Base-by-base conservation (phyloP, 441 rosid genomes). In the Melastoma candidum region DNA sequence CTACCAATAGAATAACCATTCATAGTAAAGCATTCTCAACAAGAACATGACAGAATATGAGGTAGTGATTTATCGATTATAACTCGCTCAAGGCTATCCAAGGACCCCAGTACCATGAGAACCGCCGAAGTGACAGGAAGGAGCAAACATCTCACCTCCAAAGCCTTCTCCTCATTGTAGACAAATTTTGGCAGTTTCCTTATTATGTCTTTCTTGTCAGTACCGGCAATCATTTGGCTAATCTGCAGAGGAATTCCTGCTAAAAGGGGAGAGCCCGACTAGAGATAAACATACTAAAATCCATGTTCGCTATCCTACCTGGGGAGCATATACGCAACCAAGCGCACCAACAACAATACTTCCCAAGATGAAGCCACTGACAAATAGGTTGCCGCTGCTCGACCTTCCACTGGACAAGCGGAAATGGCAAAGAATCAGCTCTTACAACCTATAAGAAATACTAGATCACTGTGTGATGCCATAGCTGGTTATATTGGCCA, bases 311-410 rank as follows among this genome's bases (percentile, higher is more conserved):
- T 54, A 47, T 48, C 66, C 51, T 3, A 89, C 98, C 95, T 88
- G 92, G 50, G 97, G 95, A 11, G 98, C 97, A 55, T 79, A 88
- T 24, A 85, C 92, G 65, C 97, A 88, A 61, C 97, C 95, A 60
- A 92, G 97, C 26, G 98, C 80, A 44, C 95, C 98, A 22, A 85
- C 87, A 50, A 92, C 66, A 32, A 86, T 78, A 69, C 97, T 95
- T 47, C 97, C 97, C 74, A 88, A 70, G 67, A 92, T 80, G 69
- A 92, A 92, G 46, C 95, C 97, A 61, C 97, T 95, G 44, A 85
- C 82, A 68, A 92, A 92, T 58, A 74, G 48, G 62, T 80, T 73
- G 1, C 82, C 73, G 63, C 68, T 70, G 66, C 78, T 72, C 58
- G 92, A 51, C 66, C 77, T 69, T 60, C 74, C 86, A 56, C 73